Conservation (phyloP, 306 rosid species). For the Psophocarpus tetragonolobus region DNA sequence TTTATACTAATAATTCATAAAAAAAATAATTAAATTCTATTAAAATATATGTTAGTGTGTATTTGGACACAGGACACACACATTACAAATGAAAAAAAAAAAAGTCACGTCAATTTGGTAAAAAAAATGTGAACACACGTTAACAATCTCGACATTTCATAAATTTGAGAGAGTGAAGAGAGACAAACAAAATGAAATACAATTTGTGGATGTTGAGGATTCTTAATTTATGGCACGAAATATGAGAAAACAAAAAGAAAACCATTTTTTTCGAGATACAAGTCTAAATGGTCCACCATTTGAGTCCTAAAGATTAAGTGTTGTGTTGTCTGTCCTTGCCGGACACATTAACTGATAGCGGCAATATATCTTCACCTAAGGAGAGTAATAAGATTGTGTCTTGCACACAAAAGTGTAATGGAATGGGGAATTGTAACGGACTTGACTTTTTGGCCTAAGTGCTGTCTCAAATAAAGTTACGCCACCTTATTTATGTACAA, state of each 20-base stretch:
- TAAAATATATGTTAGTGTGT: neutral
- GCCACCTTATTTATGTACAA: neutral
- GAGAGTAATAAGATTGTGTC: neutral
- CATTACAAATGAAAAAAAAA: neutral
- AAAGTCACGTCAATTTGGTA: neutral
- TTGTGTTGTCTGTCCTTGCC: neutral
- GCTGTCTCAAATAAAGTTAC: neutral
- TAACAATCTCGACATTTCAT: neutral
- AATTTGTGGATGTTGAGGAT: neutral
- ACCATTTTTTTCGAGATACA: neutral
- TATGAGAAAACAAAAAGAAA: neutral
- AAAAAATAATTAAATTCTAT: too few relatives aligned
- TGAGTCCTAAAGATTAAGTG: neutral
- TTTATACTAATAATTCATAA: neutral
- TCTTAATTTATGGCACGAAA: neutral
- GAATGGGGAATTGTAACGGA: neutral
- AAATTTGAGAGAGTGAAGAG: neutral
- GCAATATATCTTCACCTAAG: neutral
- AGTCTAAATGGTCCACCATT: neutral
- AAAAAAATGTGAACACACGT: neutral
- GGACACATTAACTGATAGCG: neutral
- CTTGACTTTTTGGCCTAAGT: neutral
- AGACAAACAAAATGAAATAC: neutral
- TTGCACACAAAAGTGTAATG: neutral
- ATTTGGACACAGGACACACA: neutral